Base-by-base conservation (phyloP, 768 basidiomycete species). In the Lanmaoa rubissima region DNA sequence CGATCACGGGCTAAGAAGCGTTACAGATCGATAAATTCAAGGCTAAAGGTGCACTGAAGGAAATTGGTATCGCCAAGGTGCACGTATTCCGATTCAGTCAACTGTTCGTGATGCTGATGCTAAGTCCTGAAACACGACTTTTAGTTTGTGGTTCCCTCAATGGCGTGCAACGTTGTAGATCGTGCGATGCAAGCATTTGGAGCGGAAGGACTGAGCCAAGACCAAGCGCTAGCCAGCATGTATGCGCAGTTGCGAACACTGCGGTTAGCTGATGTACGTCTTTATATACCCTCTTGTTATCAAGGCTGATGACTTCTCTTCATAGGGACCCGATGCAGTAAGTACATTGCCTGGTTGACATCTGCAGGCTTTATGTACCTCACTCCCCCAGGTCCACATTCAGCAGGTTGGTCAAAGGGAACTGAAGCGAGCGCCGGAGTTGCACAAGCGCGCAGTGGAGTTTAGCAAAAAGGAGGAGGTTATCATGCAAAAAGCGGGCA, bases 31-130 rank as follows among this genome's bases (percentile, higher is more conserved):
- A 99, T 75, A 88, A 86, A 59, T 78, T 84, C 65, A 84, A 88
- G 60, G 92, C 97, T 2, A 99, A 98, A 72, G 94, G 92, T 32
- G 97, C 97, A 0, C 66, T 98, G 70, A 96, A 97, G 73, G 97
- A 98, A 72, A 98, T 99, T 65, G 95, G 93, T 24, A 92, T 98
- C 57, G 94, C 97, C 43, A 99, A 99, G 81, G 96, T 90, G 59
- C 41, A 75, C 13, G 57, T 24, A 34, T 50, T 51, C 31, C 17
- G 8, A 49, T 34, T 31, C 16, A 26, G 31, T 21, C 12, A 14
- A 28, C 12, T n/a, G 24, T 36, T 16, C 14, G 14, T 32, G 51
- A 26, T 32, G 43, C 40, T 54, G 44, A 59, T 26, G 16, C 34
- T 17, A 50, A 40, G 19, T 28, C 21, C 32, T 51, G 24, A 6